phyloP scores from a whole-genome alignment of 2,329 filamentous ascomycete species.

The Fusarium neocosmosporiellum region DNA sequence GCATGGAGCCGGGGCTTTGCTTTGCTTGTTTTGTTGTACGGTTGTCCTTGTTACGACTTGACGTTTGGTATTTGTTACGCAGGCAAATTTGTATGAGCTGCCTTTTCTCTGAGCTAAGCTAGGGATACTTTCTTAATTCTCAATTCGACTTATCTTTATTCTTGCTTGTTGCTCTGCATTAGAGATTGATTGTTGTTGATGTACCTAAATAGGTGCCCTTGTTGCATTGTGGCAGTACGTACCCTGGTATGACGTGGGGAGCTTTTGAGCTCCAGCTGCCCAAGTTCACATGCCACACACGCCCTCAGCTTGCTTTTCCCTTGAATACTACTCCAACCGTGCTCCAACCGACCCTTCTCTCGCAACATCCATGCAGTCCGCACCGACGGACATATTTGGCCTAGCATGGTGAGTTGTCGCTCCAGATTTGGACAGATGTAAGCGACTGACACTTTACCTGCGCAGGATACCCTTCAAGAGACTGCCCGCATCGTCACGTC shows the following conservation, averaged over 20 bases:
- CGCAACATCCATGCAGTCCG: slow-evolving; percentile 10
- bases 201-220: neutral
- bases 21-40: slow-evolving; percentile 9
- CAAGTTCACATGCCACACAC: slow-evolving; percentile 38
- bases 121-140: slow-evolving; percentile 9
- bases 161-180: neutral
- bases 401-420: slow-evolving; percentile 32
- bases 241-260: slow-evolving; percentile 38
- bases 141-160: neutral
- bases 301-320: slow-evolving; percentile 8
- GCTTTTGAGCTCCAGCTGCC: slow-evolving; percentile 22
- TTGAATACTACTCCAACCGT: neutral
- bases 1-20: slow-evolving; percentile 25
- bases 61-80: slow-evolving; percentile 18
- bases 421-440: neutral
- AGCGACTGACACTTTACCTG: slow-evolving; percentile 10
- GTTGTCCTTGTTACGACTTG: slow-evolving; percentile 29
- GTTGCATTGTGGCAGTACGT: slow-evolving; percentile 24
- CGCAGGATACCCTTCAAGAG: slow-evolving; percentile 51
- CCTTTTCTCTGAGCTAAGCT: slow-evolving; percentile 23
- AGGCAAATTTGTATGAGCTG: slow-evolving; percentile 34
- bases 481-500: slow-evolving; percentile 58
- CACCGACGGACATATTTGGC: slow-evolving; percentile 13
- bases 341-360: slow-evolving; percentile 1
- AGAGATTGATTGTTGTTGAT: neutral